Evolutionary conservation across 257 asterid species (phyloP).

Genomic region (Coffea canephora): DNA sequence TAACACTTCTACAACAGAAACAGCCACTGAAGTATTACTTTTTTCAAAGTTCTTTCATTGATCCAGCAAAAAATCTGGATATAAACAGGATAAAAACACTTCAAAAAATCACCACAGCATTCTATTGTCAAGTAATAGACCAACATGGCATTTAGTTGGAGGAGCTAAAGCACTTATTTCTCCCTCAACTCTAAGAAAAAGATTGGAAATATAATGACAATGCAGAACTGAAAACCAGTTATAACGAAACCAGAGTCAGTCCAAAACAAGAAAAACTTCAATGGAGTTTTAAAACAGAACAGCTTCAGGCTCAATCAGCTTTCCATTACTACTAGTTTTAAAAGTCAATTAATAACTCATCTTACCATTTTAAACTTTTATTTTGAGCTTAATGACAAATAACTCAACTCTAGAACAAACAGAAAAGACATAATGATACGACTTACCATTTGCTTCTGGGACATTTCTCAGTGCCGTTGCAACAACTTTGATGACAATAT

Average conservation of each 20-base stretch:
- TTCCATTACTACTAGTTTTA: neutral
- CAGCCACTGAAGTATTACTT: neutral
- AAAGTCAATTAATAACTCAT: neutral
- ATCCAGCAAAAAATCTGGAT: neutral
- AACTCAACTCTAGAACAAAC: neutral
- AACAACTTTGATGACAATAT: constrained; percentile 87
- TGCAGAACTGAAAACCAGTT: neutral
- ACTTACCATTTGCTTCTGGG: constrained; percentile 93
- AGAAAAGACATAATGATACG: constrained; percentile 17
- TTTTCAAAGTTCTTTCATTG: neutral
- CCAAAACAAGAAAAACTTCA: neutral
- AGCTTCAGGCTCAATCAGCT: neutral
- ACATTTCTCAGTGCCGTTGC: constrained; percentile 84
- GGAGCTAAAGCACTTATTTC: neutral
- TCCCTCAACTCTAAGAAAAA: neutral
- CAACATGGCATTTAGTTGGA: neutral
- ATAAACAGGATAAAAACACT: neutral
- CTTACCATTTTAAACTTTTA: neutral
- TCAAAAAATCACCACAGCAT: neutral
- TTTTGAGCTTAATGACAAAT: neutral
- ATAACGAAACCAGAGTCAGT: neutral
- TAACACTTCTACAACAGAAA: neutral
- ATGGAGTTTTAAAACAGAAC: neutral
- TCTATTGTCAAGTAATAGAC: neutral
- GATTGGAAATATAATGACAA: neutral